Conservation (phyloP, 768 basidiomycete genomes). For the Suillus paluster region DNA sequence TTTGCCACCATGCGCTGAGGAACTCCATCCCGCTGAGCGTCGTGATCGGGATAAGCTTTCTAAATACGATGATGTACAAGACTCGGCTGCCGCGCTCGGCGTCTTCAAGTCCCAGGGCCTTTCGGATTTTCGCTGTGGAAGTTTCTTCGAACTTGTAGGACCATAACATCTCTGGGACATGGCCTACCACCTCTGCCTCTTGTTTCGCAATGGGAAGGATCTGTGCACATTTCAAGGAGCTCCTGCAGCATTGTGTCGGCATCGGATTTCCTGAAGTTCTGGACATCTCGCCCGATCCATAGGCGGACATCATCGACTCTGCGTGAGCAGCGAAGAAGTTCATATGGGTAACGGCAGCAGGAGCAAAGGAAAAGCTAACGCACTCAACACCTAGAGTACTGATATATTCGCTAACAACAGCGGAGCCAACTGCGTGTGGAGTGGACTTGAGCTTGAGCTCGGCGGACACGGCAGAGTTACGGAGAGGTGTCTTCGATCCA, state of each 20-base stretch:
- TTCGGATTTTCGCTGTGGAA: no score
- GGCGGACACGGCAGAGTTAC: not conserved
- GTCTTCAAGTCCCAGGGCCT: no score
- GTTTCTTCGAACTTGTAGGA: no score
- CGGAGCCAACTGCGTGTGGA: not conserved
- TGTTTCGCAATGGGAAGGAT: not conserved
- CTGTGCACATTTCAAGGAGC: constrained; percentile 4
- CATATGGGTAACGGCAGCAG: no score
- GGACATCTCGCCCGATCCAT: constrained; percentile 1
- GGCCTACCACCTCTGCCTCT: no score
- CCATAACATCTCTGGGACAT: no score
- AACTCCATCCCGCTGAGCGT: no score
- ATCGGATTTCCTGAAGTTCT: not conserved
- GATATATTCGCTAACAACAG: not conserved
- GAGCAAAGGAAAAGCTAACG: not conserved
- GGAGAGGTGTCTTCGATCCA: not conserved
- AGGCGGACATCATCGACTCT: not conserved
- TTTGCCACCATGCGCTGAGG: no score
- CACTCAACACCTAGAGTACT: not conserved
- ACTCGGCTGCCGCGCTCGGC: no score
- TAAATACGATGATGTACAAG: no score
- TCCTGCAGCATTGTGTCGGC: constrained; percentile 1
- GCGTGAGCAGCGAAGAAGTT: not conserved
- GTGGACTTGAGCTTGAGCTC: not conserved
- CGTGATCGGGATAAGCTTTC: no score